These are phyloP conservation scores for Vigna unguiculata DNA, from an alignment of 306 rosid genomes.

Conservation along the genomic window DNA sequence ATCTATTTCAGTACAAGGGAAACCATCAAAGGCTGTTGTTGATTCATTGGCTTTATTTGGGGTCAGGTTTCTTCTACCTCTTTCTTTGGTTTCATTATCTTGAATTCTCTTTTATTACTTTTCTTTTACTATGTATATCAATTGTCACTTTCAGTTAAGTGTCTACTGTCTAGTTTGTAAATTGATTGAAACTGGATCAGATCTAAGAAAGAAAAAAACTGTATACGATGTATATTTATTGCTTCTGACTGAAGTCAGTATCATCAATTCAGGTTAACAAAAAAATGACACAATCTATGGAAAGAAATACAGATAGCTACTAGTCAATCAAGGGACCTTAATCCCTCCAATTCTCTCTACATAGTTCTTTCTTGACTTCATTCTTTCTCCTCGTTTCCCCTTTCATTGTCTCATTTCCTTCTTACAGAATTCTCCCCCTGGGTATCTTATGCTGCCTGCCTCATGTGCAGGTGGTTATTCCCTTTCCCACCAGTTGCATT, in stretches of 20 bases:
- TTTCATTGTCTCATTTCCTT: too few species aligned
- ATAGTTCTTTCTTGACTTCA: background rate
- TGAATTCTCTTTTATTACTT: constrained; percentile 21
- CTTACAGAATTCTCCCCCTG: background rate
- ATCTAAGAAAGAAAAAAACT: constrained; percentile 7
- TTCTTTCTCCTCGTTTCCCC: background rate
- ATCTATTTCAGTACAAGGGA: constrained; percentile 85
- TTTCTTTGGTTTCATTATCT: constrained; percentile 42
- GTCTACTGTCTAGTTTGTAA: constrained; percentile 33
- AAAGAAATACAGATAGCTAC: background rate
- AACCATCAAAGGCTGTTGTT: constrained; percentile 87
- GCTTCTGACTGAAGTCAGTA: background rate
- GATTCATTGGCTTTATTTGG: constrained; percentile 97
- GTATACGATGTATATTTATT: background rate
- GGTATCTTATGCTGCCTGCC: background rate
- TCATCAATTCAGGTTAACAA: background rate
- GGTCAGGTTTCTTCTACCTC: constrained; percentile 71
- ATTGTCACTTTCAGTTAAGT: constrained; percentile 1
- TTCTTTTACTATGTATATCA: constrained; percentile 29
- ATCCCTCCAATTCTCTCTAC: background rate
- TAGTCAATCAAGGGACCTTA: background rate
- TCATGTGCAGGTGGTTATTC: background rate
- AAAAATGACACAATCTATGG: background rate
- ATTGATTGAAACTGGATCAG: background rate
- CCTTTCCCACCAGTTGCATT: background rate